Percentiles rank a stretch among this genome's conserved stretches.
These are phyloP conservation scores for Actinidia arguta DNA, from an alignment of 179 eudicot genomes.

Conservation along the genomic window DNA sequence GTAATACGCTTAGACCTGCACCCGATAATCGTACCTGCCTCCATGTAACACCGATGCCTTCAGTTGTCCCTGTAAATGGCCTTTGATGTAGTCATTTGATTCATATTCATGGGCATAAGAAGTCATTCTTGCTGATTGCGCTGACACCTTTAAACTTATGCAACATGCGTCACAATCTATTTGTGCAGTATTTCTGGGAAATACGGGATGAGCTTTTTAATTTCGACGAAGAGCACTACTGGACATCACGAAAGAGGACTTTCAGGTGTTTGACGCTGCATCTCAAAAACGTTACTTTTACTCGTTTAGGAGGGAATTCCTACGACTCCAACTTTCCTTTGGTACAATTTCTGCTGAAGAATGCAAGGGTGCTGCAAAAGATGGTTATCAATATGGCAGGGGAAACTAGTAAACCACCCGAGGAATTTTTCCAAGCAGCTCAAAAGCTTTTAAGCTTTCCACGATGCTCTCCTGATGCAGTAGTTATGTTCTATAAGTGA, in stretches of 20 bases:
- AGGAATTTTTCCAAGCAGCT: not conserved
- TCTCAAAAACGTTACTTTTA: not conserved
- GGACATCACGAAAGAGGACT: not conserved
- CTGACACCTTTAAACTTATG: not conserved
- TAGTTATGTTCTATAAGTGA: not conserved
- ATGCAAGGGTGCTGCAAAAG: conserved; percentile 7
- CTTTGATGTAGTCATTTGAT: not conserved
- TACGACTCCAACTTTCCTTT: not conserved
- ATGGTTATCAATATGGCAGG: not conserved
- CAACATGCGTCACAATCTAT: not conserved
- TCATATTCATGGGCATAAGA: not conserved
- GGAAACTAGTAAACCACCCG: not conserved
- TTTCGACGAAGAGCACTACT: not conserved
- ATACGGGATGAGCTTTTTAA: not conserved
- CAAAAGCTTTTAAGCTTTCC: conserved; percentile 13
- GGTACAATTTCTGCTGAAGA: conserved; percentile 6
- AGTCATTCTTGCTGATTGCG: not conserved
- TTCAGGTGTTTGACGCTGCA: not conserved
- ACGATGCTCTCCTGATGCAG: conserved; percentile 10
- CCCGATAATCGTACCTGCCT: no score
- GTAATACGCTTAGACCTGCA: no score
- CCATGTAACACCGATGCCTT: no score
- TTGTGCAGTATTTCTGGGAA: not conserved
- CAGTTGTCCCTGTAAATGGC: not conserved
- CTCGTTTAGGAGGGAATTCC: not conserved